Evolutionary conservation across 1,139 yeast species (phyloP).

Genomic region (Ogataea hybrid): DNA sequence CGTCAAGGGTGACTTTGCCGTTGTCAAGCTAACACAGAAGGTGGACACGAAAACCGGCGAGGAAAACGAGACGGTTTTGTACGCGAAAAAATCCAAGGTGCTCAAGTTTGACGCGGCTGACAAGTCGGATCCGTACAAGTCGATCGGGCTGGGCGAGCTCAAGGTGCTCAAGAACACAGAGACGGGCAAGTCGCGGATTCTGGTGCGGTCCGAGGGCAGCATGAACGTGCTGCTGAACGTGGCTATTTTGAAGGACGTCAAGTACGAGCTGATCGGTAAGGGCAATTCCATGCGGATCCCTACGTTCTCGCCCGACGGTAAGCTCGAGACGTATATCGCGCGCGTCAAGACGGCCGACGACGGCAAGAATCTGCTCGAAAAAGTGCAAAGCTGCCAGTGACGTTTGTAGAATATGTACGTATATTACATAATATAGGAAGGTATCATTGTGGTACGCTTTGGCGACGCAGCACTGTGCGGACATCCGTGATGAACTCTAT

Average conservation of each 20-base stretch:
- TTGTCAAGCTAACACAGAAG: slow-evolving; percentile 45
- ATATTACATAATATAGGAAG: slow-evolving; percentile 3
- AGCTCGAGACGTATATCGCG: slow-evolving; percentile 61
- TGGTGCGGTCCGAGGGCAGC: slow-evolving; percentile 88
- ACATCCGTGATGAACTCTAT: slow-evolving; percentile 46
- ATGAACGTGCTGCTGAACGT: slow-evolving; percentile 71
- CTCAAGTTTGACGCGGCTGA: slow-evolving; percentile 56
- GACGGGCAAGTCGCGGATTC: slow-evolving; percentile 61
- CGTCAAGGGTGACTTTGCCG: slow-evolving; percentile 47
- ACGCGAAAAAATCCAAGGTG: slow-evolving; percentile 69
- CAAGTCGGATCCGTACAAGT: slow-evolving; percentile 48
- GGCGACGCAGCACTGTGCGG: slow-evolving; percentile 34
- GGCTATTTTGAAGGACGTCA: slow-evolving; percentile 48
- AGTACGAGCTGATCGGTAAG: slow-evolving; percentile 57
- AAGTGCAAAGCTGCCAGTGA: slow-evolving; percentile 41
- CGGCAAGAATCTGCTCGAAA: slow-evolving; percentile 58
- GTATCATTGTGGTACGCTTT: slow-evolving; percentile 2
- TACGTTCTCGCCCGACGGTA: slow-evolving; percentile 37
- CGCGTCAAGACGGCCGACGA: slow-evolving; percentile 73
- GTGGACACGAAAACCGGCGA: slow-evolving; percentile 73
- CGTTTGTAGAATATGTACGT: slow-evolving; percentile 4
- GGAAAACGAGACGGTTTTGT: slow-evolving; percentile 69
- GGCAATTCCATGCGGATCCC: slow-evolving; percentile 54
- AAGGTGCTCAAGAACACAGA: slow-evolving; percentile 62
- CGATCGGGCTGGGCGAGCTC: slow-evolving; percentile 80